A percentile compares a stretch with the other conserved stretches of the same genome.
These are phyloP conservation scores for Fusarium sp. DNA, from an alignment of 2,329 filamentous ascomycete genomes.

Conservation along the genomic window DNA sequence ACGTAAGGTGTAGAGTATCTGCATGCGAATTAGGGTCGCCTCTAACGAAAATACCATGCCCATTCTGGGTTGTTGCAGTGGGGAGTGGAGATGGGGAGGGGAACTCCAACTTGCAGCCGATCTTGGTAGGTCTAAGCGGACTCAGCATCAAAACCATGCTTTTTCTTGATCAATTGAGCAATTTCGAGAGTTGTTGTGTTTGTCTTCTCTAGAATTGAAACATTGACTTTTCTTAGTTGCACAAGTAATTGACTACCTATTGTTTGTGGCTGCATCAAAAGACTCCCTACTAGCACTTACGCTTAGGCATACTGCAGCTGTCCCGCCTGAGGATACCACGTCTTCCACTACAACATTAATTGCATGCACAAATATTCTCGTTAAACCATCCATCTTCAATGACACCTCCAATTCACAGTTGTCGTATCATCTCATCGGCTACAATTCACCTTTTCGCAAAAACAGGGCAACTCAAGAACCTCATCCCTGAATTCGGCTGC, in stretches of 20 bases:
- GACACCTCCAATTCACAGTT: background rate
- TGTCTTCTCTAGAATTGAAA: background rate
- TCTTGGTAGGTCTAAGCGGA: slow-evolving; percentile 6
- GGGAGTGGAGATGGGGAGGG: background rate
- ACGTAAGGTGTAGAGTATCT: background rate
- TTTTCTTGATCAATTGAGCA: background rate
- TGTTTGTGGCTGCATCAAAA: background rate
- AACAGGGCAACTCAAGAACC: background rate
- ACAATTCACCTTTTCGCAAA: background rate
- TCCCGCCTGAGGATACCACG: background rate
- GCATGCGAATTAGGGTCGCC: background rate
- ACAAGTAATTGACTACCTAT: background rate
- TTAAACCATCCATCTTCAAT: background rate
- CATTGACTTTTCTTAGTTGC: background rate
- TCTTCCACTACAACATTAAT: background rate
- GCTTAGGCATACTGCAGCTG: background rate
- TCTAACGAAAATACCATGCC: background rate
- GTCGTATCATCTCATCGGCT: background rate
- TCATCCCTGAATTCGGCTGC: slow-evolving; percentile 7
- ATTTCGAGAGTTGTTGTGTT: background rate
- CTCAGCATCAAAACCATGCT: background rate
- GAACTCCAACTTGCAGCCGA: background rate
- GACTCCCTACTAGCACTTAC: background rate
- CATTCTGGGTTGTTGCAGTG: background rate
- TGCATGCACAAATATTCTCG: background rate